Base-by-base conservation (phyloP, 805 yeast species). In the Candida patagonica region DNA sequence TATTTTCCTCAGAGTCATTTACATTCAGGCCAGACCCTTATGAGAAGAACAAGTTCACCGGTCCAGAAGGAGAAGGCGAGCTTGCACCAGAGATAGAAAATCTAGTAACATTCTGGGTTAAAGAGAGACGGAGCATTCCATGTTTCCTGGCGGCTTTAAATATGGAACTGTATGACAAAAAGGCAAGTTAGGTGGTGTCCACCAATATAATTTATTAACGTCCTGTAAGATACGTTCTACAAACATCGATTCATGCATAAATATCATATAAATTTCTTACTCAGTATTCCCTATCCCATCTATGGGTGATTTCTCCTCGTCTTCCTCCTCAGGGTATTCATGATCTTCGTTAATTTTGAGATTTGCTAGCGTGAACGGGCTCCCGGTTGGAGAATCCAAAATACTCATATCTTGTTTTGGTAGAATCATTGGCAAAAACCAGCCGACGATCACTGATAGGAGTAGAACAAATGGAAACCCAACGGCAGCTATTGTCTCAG, bases 391-490 rank as follows among this genome's bases (percentile, higher is more conserved):
- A 25, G 76, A 76, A 57, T 89, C 96, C 24, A 92, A 63, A 2
- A 73, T 48, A 1, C 61, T 58, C 42, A 89, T 60, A 40, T 82
- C 86, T 4, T 73, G 75, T 29, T 52, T 48, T 0, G 83, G 78
- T 40, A 88, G 81, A 1, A 80, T 54, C 38, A 54, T 57, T 0
- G 82, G 83, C 63, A 94, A 77, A 5, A 70, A 50, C 53, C 76
- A 69, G 9, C 86, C 74, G 1, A 76, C 62, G 17, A 80, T 70
- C 42, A 84, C 88, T 39, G 78, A 70, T 2, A 68, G 43, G 53
- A 89, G 60, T 37, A 89, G 62, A 0, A 92, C 84, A 2, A 86
- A 80, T 0, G 98, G 97, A 54, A 92, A 89, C 2, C 95, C 97
- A 24, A 89, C 85, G 0, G 97, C 96, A 0, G 92, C 97, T 44